phyloP scores from a whole-genome alignment of 176 grass and related monocot genomes.

The Triticum urartu region DNA sequence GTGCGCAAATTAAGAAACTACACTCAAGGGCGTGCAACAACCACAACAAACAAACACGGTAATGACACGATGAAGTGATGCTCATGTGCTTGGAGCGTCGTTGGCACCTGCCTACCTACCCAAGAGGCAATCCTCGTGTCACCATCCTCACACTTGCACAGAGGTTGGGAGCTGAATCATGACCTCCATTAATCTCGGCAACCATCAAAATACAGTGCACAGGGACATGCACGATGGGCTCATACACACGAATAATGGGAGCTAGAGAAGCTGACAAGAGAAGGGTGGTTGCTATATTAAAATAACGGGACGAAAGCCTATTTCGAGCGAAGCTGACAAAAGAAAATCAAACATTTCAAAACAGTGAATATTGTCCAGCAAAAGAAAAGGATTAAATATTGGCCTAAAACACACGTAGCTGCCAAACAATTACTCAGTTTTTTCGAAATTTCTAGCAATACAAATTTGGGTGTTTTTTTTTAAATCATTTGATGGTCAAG shows the following conservation, averaged over 20 bases:
- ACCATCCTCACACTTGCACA: slow-evolving; percentile 18
- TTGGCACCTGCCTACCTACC: slow-evolving; percentile 26
- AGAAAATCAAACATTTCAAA: too few species aligned
- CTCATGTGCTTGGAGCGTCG: slow-evolving; percentile 21
- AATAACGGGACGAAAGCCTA: too few species aligned
- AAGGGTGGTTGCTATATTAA: too few species aligned
- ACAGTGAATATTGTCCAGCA: too few species aligned
- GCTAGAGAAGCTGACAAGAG: too few species aligned
- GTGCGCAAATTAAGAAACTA: not conserved
- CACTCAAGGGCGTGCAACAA: not conserved
- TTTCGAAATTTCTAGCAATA: too few species aligned
- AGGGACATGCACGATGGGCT: not conserved
- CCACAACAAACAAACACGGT: slow-evolving; percentile 23
- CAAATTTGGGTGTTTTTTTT: too few species aligned
- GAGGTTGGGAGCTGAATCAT: not conserved
- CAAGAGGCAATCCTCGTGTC: slow-evolving; percentile 15
- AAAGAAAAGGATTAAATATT: too few species aligned
- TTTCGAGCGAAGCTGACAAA: too few species aligned
- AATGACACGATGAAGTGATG: slow-evolving; percentile 13
- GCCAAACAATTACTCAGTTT: too few species aligned
- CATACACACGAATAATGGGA: not conserved
- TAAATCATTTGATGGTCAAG: not conserved
- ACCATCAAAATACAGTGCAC: not conserved
- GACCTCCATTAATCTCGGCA: slow-evolving; percentile 15
- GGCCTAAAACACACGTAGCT: too few species aligned